Percentiles rank a stretch among this genome's conserved stretches.
These are phyloP conservation scores for Xylaria sp. DNA, from an alignment of 2,329 filamentous ascomycete species.

Conservation along the genomic window DNA sequence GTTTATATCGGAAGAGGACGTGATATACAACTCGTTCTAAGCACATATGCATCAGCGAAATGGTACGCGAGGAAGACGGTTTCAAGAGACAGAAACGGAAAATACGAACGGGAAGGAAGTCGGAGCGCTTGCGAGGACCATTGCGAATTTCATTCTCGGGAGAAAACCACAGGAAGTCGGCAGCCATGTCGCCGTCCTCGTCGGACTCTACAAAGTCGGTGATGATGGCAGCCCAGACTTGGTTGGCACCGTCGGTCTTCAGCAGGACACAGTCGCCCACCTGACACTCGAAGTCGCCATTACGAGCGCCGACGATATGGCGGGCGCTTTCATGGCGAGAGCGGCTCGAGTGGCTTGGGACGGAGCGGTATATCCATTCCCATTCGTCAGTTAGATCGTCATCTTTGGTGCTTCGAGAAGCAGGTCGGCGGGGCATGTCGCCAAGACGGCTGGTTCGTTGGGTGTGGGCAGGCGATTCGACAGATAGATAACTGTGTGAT, in stretches of 20 bases:
- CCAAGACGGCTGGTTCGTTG: slow-evolving; percentile 1
- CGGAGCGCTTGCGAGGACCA: slow-evolving; percentile 81
- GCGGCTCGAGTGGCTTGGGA: slow-evolving; percentile 23
- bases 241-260: slow-evolving; percentile 85
- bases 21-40: slow-evolving; percentile 92
- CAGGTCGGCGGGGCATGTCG: slow-evolving; percentile 33
- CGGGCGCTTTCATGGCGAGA: slow-evolving; percentile 41
- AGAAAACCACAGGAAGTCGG: slow-evolving; percentile 95
- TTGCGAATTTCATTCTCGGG: slow-evolving; percentile 89
- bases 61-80: slow-evolving; percentile 29
- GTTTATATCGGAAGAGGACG: slow-evolving; percentile 86
- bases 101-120: slow-evolving; percentile 73
- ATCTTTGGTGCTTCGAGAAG: slow-evolving; percentile 75
- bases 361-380: slow-evolving; percentile 78
- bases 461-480: neutral
- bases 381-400: slow-evolving; percentile 84
- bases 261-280: slow-evolving; percentile 87
- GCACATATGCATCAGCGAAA: slow-evolving; percentile 16
- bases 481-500: neutral
- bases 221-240: slow-evolving; percentile 92
- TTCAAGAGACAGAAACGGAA: neutral
- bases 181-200: slow-evolving; percentile 79
- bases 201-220: slow-evolving; percentile 81
- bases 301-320: slow-evolving; percentile 81
- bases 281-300: slow-evolving; percentile 81